Base-by-base conservation (phyloP, 2,329 filamentous ascomycete genomes). In the Beauveria rudraprayagi region DNA sequence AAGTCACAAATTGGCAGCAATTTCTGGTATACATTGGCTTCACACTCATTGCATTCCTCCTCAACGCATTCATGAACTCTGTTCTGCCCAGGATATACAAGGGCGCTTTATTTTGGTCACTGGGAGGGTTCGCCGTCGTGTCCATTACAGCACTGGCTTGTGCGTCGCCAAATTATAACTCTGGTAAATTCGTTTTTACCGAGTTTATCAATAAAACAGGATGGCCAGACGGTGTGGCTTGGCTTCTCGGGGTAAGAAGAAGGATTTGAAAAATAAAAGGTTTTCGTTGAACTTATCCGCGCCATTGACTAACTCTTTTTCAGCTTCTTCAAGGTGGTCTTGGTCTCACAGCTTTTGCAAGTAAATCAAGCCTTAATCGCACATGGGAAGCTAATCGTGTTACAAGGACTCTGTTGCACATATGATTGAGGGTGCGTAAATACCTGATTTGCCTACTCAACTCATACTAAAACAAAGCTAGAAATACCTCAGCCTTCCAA, bases 51-150 rank as follows among this genome's bases (percentile, higher is more conserved):
- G 65, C 70, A 0, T 72, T 72, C 5, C n/a, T 66, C 1, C 66
- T 69, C 14, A 73, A 73, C 7, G 68, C 70, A 0, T 72, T 71
- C 1, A 61, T 73, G 11, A 70, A 73, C 50, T 70, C 69, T 0
- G n/a, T 72, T 0, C 64, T 73, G 0, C 71, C 71, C 2, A 61
- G 65, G 2, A 67, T 90, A 65, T 90, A 87, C 66, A 84, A 87
- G 64, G 77, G 79, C 19, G 88, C 88, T 0, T 86, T 91, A 63
- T 79, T 83, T 30, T 91, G 88, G 88, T 88, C 84, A 0, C 77
- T 91, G 2, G 73, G 78, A 2, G 88, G 88, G 0, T 90, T 91
- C 65, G 75, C 82, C 17, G 75, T 90, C 58, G 88, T 91, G 58
- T 87, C 78, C 47, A 88, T 90, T 63, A 88, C 87, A 0, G 76